Conservation (phyloP, 768 basidiomycete genomes). For the Mycena venus region DNA sequence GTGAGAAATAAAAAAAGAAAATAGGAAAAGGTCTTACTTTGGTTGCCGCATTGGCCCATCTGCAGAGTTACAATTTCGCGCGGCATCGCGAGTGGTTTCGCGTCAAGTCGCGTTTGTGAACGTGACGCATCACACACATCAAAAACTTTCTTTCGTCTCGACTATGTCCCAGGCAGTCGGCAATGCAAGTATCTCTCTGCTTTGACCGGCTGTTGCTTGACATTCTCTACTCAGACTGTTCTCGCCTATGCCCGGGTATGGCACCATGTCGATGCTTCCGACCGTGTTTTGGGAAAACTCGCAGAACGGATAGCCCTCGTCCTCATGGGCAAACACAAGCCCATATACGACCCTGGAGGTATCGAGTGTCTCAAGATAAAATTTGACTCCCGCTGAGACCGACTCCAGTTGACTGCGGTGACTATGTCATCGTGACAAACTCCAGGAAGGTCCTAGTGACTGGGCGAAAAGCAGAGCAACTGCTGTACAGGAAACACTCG, state of each 20-base stretch:
- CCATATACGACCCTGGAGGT: constrained; percentile 93
- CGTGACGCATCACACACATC: neutral
- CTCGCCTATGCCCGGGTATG: constrained; percentile 96
- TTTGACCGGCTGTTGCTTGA: neutral
- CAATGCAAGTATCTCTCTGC: constrained; percentile 67
- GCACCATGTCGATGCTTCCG: constrained; percentile 94
- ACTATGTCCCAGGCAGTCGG: constrained; percentile 87
- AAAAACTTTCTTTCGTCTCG: neutral
- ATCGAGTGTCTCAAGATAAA: constrained; percentile 41
- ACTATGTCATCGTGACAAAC: constrained; percentile 97
- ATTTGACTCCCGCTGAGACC: neutral
- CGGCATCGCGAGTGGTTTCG: constrained; percentile 63
- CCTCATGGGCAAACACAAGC: constrained; percentile 99
- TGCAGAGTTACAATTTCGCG: constrained; percentile 79
- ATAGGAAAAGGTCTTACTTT: constrained; percentile 67
- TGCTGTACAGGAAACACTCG: constrained; percentile 90
- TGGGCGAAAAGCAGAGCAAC: constrained; percentile 89
- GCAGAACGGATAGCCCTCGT: constrained; percentile 95
- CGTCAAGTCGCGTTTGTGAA: constrained; percentile 11
- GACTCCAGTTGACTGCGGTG: constrained; percentile 90
- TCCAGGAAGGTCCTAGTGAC: constrained; percentile 87
- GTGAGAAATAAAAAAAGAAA: constrained; percentile 21
- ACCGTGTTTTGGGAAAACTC: constrained; percentile 93
- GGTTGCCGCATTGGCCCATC: constrained; percentile 92
- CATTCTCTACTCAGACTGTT: constrained; percentile 74